Evolutionary conservation across 2,329 filamentous ascomycete genomes (phyloP).

Genomic region (Venturia effusa): DNA sequence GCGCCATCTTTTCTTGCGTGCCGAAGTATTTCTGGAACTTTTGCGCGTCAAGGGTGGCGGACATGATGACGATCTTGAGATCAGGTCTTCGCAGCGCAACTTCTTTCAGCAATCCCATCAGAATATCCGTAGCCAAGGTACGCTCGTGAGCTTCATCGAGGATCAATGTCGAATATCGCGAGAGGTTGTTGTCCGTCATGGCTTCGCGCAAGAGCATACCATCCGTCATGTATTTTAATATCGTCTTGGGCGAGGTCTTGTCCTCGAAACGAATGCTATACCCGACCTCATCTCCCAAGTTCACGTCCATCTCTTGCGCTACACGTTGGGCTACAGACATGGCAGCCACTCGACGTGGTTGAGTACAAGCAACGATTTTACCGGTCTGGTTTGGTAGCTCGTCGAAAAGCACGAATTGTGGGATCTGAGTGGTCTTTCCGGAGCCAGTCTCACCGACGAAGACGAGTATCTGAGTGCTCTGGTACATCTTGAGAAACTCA

Average conservation of each 20-base stretch:
- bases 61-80: conserved; percentile 91
- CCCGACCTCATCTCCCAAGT: conserved; percentile 83
- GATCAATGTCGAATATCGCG: conserved; percentile 92
- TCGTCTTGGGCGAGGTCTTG: conserved; percentile 73
- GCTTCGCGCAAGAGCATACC: conserved; percentile 97
- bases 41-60: conserved; percentile 88
- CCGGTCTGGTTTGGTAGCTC: conserved; percentile 76
- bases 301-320: conserved; percentile 86
- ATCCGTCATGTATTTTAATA: conserved; percentile 99
- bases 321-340: conserved; percentile 98
- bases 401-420: conserved; percentile 95
- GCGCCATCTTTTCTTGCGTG: conserved; percentile 58
- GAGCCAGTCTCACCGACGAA: conserved; percentile 99
- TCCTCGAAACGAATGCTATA: conserved; percentile 98
- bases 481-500: conserved; percentile 89
- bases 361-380: conserved; percentile 94
- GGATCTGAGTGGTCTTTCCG: conserved; percentile 98
- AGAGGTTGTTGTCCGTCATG: conserved; percentile 79
- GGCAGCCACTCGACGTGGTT: conserved; percentile 91
- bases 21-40: conserved; percentile 95
- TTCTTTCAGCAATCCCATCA: conserved; percentile 92
- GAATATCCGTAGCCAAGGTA: conserved; percentile 88
- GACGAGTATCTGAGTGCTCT: conserved; percentile 88
- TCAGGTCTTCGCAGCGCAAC: conserved; percentile 76
- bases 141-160: conserved; percentile 96